Evolutionary conservation across 2,329 filamentous ascomycete species (phyloP).

Genomic region (Lachnum nothofagi): DNA sequence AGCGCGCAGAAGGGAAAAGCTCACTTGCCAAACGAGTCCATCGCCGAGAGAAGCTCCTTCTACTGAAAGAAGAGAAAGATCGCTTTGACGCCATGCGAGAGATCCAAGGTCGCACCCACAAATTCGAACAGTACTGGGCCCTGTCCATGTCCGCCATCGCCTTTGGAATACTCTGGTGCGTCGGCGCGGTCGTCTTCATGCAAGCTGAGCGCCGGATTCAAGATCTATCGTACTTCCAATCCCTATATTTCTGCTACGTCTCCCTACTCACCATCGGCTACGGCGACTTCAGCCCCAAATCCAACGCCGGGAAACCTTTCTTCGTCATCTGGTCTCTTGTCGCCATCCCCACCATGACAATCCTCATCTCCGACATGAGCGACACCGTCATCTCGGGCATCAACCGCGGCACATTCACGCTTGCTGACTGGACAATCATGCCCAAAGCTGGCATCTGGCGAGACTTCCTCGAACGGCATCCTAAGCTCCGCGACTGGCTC

Average conservation of each 20-base stretch:
- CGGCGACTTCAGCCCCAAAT: constrained; percentile 59
- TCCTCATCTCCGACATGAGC: constrained; percentile 58
- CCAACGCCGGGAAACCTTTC: constrained; percentile 61
- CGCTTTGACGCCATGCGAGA: constrained; percentile 61
- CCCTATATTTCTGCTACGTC: constrained; percentile 66
- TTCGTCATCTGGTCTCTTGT: constrained; percentile 67
- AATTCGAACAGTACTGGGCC: constrained; percentile 58
- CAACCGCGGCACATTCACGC: constrained; percentile 53
- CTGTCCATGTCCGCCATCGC: constrained; percentile 52
- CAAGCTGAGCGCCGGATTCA: constrained; percentile 49
- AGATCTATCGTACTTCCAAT: constrained; percentile 56
- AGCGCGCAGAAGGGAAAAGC: constrained; percentile 12
- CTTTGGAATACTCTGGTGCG: constrained; percentile 59
- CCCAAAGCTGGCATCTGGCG: constrained; percentile 55
- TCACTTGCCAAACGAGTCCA: constrained; percentile 9
- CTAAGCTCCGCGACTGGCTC: constrained; percentile 38
- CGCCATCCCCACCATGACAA: constrained; percentile 66
- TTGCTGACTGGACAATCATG: constrained; percentile 63
- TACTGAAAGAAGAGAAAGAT: constrained; percentile 54
- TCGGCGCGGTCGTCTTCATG: constrained; percentile 63
- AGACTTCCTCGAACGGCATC: constrained; percentile 44
- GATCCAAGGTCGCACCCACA: constrained; percentile 52
- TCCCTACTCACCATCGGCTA: constrained; percentile 66
- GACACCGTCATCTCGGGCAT: constrained; percentile 60
- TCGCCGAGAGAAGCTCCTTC: constrained; percentile 40